Evolutionary conservation across 1,284 basidiomycete genomes (phyloP), one percentile per base, ranked within the genome.

Genomic region (Melampsora larici-populina): DNA sequence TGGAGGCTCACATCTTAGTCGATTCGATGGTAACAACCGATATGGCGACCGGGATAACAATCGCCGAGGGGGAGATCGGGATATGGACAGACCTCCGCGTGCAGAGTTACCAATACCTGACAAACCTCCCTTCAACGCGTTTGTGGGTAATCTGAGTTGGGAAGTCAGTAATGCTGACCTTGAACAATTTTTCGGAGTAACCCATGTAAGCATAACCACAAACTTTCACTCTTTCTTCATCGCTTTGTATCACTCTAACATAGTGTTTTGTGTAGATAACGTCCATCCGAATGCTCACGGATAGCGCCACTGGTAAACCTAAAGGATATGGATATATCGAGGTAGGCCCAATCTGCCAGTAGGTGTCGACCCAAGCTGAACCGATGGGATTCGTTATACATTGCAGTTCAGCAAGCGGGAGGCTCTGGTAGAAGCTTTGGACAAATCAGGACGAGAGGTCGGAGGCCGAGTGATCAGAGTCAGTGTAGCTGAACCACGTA

Each of bases 261-360:
- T n/a, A 15, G n/a, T 29, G 26, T 24, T 8, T 58, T 7, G 21
- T 15, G 11, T 81, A 92, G 90, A 88, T 90, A 79, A 91, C 92
- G 83, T 90, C 90, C 31, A 89, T 94, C 80, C 94, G 97, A 86
- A 91, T 99, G 80, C 95, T 99, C 84, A 91, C 88, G 81, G 94
- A 95, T 82, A 88, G 90, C 78, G 85, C 86, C 67, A 69, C 74
- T 36, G 94, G 95, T 74, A 94, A 94, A 84, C 92, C 94, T 46
- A 98, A 97, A 85, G 97, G 97, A 0, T 99, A 97, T 85, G 97
- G 96, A 46, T 99, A 99, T 83, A 90, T 98, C 80, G 96, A 99
- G 84, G 74, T 99, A 98, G 82, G 88, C 87, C 51, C 90, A 90
- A 51, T 72, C 84, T 93, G 78, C 92, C 94, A 51, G 90, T 89